phyloP scores from a whole-genome alignment of 768 basidiomycete species.

The Russula vinacea region DNA sequence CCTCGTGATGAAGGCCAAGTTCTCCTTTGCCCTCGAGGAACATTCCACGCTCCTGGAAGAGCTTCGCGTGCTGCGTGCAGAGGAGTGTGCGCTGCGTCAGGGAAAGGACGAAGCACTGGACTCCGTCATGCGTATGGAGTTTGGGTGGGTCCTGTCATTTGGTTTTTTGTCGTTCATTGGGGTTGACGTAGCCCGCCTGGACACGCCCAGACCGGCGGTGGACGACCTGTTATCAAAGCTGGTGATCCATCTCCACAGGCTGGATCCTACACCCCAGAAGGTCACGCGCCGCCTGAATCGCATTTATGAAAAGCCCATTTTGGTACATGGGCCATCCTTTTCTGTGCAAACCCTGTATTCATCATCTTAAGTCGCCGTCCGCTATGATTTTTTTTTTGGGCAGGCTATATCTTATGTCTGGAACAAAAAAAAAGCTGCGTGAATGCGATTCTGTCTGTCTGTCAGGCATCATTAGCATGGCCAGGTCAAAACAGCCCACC shows the following conservation, averaged over 20 bases:
- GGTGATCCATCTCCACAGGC: conserved; percentile 15
- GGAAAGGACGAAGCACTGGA: conserved; percentile 34
- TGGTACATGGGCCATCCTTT: background rate
- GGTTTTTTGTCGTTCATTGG: no score
- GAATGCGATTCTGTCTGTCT: conserved; percentile 7
- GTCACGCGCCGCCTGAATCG: conserved; percentile 16
- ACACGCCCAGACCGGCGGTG: conserved; percentile 12
- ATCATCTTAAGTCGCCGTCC: background rate
- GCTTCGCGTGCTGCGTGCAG: conserved; percentile 51
- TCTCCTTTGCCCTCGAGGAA: conserved; percentile 63
- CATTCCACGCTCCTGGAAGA: conserved; percentile 66
- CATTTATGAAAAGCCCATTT: conserved; percentile 11
- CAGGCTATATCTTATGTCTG: conserved; percentile 6
- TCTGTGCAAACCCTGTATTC: conserved; percentile 9
- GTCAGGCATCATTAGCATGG: conserved; percentile 14
- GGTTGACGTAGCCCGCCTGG: conserved; percentile 4
- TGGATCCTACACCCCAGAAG: conserved; percentile 15
- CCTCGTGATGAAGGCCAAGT: conserved; percentile 72
- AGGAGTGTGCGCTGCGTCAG: conserved; percentile 38
- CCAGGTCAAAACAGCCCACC: background rate
- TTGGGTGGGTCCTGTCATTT: conserved; percentile 21
- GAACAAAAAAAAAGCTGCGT: background rate
- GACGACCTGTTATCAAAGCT: conserved; percentile 19
- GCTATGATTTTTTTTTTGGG: background rate
- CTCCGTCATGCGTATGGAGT: conserved; percentile 25